Percentiles rank a stretch among this genome's conserved stretches.
phyloP scores from a whole-genome alignment of 1,284 basidiomycete genomes.

The Heterobasidion occidentale region DNA sequence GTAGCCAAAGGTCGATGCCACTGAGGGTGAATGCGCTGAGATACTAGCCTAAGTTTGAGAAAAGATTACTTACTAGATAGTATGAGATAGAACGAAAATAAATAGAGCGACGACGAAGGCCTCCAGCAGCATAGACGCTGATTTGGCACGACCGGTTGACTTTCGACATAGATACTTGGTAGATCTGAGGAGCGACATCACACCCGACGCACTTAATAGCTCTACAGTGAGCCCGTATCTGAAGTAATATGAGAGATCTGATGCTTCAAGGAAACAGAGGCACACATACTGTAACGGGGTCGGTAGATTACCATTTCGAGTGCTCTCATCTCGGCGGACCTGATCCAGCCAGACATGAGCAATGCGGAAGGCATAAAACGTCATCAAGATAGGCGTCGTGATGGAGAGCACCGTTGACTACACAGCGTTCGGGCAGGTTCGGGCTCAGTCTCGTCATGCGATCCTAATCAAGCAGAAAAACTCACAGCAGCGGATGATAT shows the following conservation, averaged over 20 bases:
- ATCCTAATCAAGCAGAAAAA: neutral
- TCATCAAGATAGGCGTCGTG: neutral
- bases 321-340: neutral
- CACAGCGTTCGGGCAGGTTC: neutral
- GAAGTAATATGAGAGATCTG: too few relatives aligned
- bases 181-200: neutral
- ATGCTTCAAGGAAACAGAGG: neutral
- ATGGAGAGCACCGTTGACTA: neutral
- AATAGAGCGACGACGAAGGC: neutral
- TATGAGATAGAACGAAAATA: neutral
- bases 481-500: slow-evolving; percentile 2
- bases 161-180: neutral
- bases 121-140: neutral
- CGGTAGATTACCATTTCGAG: neutral
- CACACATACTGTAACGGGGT: neutral
- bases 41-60: neutral
- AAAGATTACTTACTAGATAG: neutral
- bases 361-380: neutral
- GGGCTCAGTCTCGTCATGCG: too few relatives aligned
- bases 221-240: neutral
- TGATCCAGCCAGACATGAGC: neutral
- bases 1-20: slow-evolving; percentile 1
- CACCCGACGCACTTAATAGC: neutral
- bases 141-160: neutral
- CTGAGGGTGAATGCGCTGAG: neutral